phyloP scores from a whole-genome alignment of 495 filamentous ascomycete genomes.

The Halenospora varia region DNA sequence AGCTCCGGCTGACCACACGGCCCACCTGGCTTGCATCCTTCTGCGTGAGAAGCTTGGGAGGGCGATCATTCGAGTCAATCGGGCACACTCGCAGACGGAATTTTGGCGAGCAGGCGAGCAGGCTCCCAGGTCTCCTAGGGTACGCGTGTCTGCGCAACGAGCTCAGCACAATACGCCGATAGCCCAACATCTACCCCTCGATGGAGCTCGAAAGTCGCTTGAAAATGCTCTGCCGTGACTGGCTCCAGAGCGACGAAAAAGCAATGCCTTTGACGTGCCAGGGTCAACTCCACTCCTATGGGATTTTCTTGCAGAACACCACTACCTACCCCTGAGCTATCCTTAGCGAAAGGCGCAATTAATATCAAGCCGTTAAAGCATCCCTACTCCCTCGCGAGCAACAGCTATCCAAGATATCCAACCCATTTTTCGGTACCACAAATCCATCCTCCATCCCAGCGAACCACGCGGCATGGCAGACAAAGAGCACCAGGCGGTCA shows the following conservation, averaged over 20 bases:
- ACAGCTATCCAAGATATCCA: background rate
- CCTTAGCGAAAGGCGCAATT: background rate
- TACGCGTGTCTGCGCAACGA: too few species aligned
- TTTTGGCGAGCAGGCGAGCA: too few species aligned
- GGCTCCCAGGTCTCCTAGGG: too few species aligned
- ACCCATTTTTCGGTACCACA: background rate
- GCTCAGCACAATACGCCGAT: background rate
- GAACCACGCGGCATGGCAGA: background rate
- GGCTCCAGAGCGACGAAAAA: background rate
- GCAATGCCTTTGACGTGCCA: background rate
- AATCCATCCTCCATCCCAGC: background rate
- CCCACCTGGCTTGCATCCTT: background rate
- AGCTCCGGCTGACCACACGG: background rate
- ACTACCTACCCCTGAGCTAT: background rate
- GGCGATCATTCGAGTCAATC: background rate
- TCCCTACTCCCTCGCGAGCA: background rate
- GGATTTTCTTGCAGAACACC: background rate
- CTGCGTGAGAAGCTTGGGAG: background rate
- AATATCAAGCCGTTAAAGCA: background rate
- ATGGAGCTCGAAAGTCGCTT: background rate
- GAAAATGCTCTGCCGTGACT: background rate
- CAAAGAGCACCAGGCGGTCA: background rate
- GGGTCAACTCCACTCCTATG: background rate
- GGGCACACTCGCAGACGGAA: too few species aligned
- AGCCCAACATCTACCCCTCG: background rate